phyloP scores from a whole-genome alignment of 139 green algal species.

The Tetraselmis chui region DNA sequence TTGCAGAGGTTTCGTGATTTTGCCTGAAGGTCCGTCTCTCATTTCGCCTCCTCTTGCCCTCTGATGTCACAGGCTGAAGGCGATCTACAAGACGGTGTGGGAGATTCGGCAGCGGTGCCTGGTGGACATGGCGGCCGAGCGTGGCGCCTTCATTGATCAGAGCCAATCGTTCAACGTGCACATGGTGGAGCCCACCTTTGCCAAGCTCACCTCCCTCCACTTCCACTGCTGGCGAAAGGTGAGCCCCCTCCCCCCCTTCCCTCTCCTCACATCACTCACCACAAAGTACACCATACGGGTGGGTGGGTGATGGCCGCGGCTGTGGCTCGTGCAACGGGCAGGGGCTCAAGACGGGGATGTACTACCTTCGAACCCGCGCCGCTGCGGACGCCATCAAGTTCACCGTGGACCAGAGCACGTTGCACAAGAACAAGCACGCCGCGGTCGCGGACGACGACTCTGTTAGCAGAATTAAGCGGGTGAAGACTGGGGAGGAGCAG shows the following conservation, averaged over 20 bases:
- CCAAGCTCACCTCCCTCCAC: slow-evolving; percentile 97
- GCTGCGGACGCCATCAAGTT: slow-evolving; percentile 30
- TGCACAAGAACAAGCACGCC: neutral
- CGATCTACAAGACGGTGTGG: slow-evolving; percentile 99
- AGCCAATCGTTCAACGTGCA: slow-evolving; percentile 97
- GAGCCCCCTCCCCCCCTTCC: slow-evolving; percentile 36
- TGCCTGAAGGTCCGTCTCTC: too few species aligned
- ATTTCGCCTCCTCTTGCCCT: too few species aligned
- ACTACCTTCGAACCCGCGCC: slow-evolving; percentile 38
- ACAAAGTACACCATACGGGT: too few species aligned
- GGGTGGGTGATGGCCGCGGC: too few species aligned
- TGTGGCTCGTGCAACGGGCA: neutral
- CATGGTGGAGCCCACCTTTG: slow-evolving; percentile 98
- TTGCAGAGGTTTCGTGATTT: too few species aligned
- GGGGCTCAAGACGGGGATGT: slow-evolving; percentile 37
- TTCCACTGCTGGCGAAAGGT: slow-evolving; percentile 93
- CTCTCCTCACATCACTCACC: too few species aligned
- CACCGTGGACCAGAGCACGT: slow-evolving; percentile 10
- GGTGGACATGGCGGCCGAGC: slow-evolving; percentile 97
- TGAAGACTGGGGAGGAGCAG: too few species aligned
- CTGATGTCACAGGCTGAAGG: slow-evolving; percentile 75
- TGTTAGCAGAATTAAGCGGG: too few species aligned
- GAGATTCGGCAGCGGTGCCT: slow-evolving; percentile 95
- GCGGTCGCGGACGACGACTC: slow-evolving; percentile 11
- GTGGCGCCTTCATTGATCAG: slow-evolving; percentile 98